These are phyloP conservation scores for Pyricularia sp. DNA, from an alignment of 2,329 filamentous ascomycete species.

Conservation along the genomic window DNA sequence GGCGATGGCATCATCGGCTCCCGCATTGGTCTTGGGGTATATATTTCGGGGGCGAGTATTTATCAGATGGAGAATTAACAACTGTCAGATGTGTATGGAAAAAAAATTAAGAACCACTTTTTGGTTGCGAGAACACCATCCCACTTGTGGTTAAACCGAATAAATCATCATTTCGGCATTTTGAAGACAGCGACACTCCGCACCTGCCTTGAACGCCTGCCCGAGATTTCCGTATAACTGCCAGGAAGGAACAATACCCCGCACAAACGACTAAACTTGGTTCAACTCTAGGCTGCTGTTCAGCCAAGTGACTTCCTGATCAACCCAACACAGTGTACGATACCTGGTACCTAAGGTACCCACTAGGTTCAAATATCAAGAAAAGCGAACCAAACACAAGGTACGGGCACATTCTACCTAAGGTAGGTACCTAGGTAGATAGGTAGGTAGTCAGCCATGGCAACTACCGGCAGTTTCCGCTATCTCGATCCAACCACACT, in stretches of 20 bases:
- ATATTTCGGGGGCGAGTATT: neutral
- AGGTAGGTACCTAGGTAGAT: too few species aligned
- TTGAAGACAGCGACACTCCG: neutral
- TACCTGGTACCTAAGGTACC: too few species aligned
- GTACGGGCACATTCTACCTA: too few species aligned
- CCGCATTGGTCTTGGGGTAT: neutral
- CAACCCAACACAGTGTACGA: neutral
- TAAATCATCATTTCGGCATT: neutral
- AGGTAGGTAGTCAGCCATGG: constrained; percentile 6
- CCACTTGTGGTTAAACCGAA: neutral
- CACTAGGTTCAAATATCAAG: neutral
- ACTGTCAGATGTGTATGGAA: too few species aligned
- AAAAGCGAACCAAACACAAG: neutral
- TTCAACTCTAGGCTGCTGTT: neutral
- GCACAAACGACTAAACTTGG: neutral
- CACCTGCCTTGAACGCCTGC: neutral
- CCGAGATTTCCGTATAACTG: neutral
- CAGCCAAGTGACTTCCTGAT: neutral
- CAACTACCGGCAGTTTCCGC: constrained; percentile 29
- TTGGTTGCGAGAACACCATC: neutral
- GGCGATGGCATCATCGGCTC: neutral
- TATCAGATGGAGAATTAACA: neutral
- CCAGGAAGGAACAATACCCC: neutral
- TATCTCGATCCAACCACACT: constrained; percentile 45
- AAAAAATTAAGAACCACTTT: neutral